Evolutionary conservation across 306 rosid species (phyloP), one percentile per base, ranked within the genome.

Genomic region (Corylus americana): DNA sequence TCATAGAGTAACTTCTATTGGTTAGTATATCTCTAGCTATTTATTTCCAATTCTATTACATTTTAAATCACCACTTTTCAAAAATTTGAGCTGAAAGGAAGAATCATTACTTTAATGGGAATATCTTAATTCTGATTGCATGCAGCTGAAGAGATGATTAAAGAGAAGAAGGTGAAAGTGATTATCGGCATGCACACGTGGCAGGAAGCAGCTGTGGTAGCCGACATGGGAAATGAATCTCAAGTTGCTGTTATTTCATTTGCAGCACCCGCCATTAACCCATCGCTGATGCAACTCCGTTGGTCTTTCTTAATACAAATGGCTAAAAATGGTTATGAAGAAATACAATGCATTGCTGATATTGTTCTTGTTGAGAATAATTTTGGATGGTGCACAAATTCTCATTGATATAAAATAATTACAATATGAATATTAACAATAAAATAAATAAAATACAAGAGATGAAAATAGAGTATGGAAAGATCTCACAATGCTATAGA

Each of bases 221-320:
- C 91, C 51, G 86, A 86, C 20, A 62, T 84, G 51, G 94, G 84
- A 79, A 67, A 71, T 37, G 81, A 71, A 68, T 67, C 85, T 77
- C 79, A 81, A 62, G 74, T 90, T 69, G 90, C 91, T 0, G 77
- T 78, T 70, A 77, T 90, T 79, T 88, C 94, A 57, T 86, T 90
- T 80, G 83, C 85, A 45, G 50, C 89, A 55, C 88, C 89, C 0
- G 29, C 88, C 42, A 55, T 82, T 11, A 74, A 25, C 53, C 74
- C 85, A 18, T 86, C 86, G 51, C 70, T 62, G 45, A 69, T 77
- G 80, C 81, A 71, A 50, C 70, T 69, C 61, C 89, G 78, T 12
- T 90, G 91, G 91, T 91, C 94, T 54, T 90, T 84, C 70, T 68
- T 90, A 81, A 86, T 90, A 79, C 86, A 78, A 68, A 77, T 90